Evolutionary conservation across 2,329 filamentous ascomycete genomes (phyloP), one percentile per base, ranked within the genome.

Genomic region (Fusarium ramigenum): DNA sequence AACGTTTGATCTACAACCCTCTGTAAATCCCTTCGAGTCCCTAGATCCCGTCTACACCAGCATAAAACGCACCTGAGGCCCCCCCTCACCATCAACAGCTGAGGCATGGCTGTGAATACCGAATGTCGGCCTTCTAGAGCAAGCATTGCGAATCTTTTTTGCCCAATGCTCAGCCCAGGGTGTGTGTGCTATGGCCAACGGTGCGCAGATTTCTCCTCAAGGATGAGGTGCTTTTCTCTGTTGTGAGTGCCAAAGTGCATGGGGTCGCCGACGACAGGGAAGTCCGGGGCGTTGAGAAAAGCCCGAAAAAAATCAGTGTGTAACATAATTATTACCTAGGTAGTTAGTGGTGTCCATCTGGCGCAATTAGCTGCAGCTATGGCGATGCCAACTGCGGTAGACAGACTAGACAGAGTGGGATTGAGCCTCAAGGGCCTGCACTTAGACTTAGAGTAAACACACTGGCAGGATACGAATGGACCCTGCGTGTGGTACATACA

Each of bases 311-410:
- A 63, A 44, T 43, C 50, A 56, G 42, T 56, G 54, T 44, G 49
- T 39, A 58, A 40, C 58, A 63, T 63, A 28, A 32, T 44, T 66
- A 59, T 42, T 30, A 15, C 44, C 44, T 28, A 44, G 40, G 34
- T 36, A 36, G 34, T 36, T 37, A 39, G 60, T 58, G 28, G 54
- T 65, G 53, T 39, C 37, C 47, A 47, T 47, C 54, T 66, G 39
- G 46, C 75, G 73, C 71, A 76, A 73, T 76, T 67, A 54, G 63
- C 63, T 62, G 63, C 43, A 49, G 25, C 61, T 49, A 77, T 77
- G 69, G 72, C 69, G 73, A 75, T 59, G 54, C 36, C 46, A 44
- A 66, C 46, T 58, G 19, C n/a, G 63, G 58, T 50, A 47, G 52
- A 37, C 59, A 62, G 57, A 61, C 50, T 50, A 47, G 52, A 37